Evolutionary conservation across 129 eudicot species (phyloP).

Genomic region (Flaveria bidentis): DNA sequence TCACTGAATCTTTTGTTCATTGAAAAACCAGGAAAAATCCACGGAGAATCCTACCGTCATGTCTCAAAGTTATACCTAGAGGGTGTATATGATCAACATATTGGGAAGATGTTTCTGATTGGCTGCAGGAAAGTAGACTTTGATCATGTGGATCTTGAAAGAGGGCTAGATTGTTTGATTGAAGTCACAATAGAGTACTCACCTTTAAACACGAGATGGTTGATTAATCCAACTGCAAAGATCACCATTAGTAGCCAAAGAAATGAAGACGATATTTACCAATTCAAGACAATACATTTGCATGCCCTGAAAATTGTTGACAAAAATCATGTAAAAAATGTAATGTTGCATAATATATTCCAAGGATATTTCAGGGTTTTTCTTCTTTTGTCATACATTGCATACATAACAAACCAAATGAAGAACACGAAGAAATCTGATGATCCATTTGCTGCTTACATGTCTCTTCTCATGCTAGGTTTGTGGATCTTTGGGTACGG

Average conservation of each 20-base stretch:
- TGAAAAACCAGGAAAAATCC: constrained; percentile 31
- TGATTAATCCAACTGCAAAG: constrained; percentile 42
- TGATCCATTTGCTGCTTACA: constrained; percentile 31
- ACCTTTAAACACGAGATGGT: constrained; percentile 36
- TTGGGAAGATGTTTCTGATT: constrained; percentile 32
- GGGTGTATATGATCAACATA: constrained; percentile 38
- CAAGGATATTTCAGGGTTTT: constrained; percentile 39
- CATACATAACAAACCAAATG: constrained; percentile 29
- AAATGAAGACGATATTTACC: constrained; percentile 24
- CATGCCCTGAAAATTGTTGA: constrained; percentile 29
- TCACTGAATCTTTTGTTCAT: constrained; percentile 32
- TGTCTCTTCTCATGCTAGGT: constrained; percentile 25
- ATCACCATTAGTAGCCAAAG: constrained; percentile 44
- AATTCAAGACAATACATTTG: constrained; percentile 30
- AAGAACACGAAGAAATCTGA: constrained; percentile 24
- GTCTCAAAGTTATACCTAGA: constrained; percentile 38
- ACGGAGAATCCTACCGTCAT: constrained; percentile 33
- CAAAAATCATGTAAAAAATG: constrained; percentile 25
- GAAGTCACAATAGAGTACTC: constrained; percentile 41
- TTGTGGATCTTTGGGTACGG: constrained; percentile 32
- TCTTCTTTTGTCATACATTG: constrained; percentile 23
- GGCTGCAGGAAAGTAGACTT: constrained; percentile 40
- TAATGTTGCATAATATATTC: constrained; percentile 32
- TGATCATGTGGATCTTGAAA: constrained; percentile 32
- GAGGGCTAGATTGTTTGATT: constrained; percentile 44